phyloP scores from a whole-genome alignment of 192 early-diverging fungal species.

The Funneliformis geosporum region DNA sequence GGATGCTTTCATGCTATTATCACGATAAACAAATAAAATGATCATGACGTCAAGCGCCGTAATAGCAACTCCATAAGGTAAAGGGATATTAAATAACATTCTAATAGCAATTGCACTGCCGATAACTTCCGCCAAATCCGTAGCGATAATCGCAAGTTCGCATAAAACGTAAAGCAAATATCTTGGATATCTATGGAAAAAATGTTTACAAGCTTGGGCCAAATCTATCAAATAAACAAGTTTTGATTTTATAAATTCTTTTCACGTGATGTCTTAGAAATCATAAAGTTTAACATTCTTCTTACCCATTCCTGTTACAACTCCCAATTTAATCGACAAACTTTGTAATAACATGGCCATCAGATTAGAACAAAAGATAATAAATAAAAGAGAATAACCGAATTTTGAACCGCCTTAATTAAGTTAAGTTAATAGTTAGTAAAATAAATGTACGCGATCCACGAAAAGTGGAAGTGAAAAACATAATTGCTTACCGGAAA shows the following conservation, averaged over 20 bases:
- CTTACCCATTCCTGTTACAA: slow-evolving; percentile 65
- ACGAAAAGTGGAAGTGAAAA: background rate
- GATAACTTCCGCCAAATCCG: slow-evolving; percentile 83
- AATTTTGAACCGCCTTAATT: slow-evolving; percentile 67
- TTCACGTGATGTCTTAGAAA: background rate
- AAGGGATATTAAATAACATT: slow-evolving; percentile 68
- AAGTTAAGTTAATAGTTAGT: background rate
- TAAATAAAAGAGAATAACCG: slow-evolving; percentile 72
- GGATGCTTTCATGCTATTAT: slow-evolving; percentile 50
- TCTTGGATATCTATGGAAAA: slow-evolving; percentile 62
- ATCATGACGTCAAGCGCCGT: slow-evolving; percentile 75
- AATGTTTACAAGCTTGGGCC: slow-evolving; percentile 65
- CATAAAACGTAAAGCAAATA: slow-evolving; percentile 68
- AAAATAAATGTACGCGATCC: background rate
- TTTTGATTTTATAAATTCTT: slow-evolving; percentile 1
- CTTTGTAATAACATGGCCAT: slow-evolving; percentile 78
- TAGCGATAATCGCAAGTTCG: slow-evolving; percentile 79
- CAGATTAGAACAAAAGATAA: slow-evolving; percentile 73
- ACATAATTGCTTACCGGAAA: slow-evolving; percentile 45
- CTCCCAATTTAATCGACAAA: slow-evolving; percentile 75
- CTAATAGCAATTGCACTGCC: slow-evolving; percentile 83
- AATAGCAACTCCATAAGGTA: slow-evolving; percentile 73
- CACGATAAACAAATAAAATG: slow-evolving; percentile 61
- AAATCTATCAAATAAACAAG: slow-evolving; percentile 50
- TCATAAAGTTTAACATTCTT: background rate